Conservation (phyloP, 805 yeast species). For the Lipomyces sp. region DNA sequence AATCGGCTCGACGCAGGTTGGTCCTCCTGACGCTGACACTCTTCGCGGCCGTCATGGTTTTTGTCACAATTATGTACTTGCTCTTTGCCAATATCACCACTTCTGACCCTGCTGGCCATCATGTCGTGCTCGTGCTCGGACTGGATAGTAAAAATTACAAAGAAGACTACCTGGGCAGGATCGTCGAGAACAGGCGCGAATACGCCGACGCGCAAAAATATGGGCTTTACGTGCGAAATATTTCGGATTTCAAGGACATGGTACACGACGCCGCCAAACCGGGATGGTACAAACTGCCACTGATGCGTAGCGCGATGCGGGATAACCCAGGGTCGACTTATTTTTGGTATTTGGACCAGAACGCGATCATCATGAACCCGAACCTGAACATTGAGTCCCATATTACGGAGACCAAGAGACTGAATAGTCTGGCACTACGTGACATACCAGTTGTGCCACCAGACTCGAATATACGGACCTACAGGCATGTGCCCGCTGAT, state of each 20-base stretch:
- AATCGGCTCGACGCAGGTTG: conserved; percentile 19
- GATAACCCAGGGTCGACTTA: conserved; percentile 91
- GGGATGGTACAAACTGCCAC: conserved; percentile 66
- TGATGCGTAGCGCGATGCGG: conserved; percentile 85
- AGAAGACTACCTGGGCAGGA: conserved; percentile 60
- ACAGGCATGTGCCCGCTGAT: conserved; percentile 60
- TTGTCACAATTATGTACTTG: conserved; percentile 12
- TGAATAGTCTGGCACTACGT: conserved; percentile 66
- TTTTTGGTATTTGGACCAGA: conserved; percentile 84
- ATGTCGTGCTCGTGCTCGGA: conserved; percentile 71
- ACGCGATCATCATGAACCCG: conserved; percentile 75
- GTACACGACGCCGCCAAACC: conserved; percentile 25
- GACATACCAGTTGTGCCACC: conserved; percentile 78
- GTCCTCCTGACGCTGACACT: conserved; percentile 9
- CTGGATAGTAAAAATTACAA: conserved; percentile 74
- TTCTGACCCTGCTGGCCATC: conserved; percentile 38
- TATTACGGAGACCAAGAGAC: conserved; percentile 61
- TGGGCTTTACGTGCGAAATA: conserved; percentile 84
- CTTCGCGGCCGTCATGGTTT: conserved; percentile 6
- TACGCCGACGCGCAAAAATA: conserved; percentile 81
- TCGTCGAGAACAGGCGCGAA: conserved; percentile 85
- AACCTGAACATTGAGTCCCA: conserved; percentile 64
- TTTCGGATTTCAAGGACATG: conserved; percentile 65
- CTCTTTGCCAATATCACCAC: conserved; percentile 11
- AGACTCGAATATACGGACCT: conserved; percentile 69